Evolutionary conservation across 2,329 filamentous ascomycete genomes (phyloP), one percentile per base, ranked within the genome.

Genomic region (Septoria linicola): DNA sequence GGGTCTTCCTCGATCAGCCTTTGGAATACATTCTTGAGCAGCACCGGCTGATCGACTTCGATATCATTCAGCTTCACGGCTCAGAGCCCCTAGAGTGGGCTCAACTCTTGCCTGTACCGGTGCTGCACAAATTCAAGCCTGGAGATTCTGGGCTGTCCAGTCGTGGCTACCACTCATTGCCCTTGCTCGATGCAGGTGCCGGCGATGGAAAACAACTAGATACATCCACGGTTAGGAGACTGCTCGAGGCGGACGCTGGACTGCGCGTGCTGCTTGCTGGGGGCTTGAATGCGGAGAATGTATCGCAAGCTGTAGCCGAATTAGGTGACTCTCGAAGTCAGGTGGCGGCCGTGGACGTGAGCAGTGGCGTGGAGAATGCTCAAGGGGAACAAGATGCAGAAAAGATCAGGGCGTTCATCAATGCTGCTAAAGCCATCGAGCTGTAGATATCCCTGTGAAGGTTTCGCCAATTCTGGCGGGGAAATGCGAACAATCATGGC

Each of bases 41-140:
- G 68, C 88, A 95, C 62, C 81, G 81, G 58, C 76, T 83, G 10
- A 83, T 96, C 59, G 77, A 80, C 39, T 80, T 99, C 36, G 93
- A 99, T 67, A 74, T 96, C 46, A 88, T 99, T 5, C 93, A 99
- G 67, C 80, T 99, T 2, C 93, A 99, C 66, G 95, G 93, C 7
- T 80, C 85, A 40, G 95, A 99, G 68, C 92, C 93, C 2, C 65
- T 96, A 3, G 93, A 99, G 68, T 99, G 92, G 91, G 85, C 91
- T 1, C 80, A 74, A 39, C 72, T 87, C n/a, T 89, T 99, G 41
- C 91, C 93, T 1, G 90, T 96, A 0, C 93, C 93, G 0, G 91
- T 99, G 4, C 84, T 99, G 58, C 85, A 84, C 59, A 87, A 85
- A 42, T 99, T 97, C 72, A 83, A 84, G 46, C 89, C 90, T 0